These are phyloP conservation scores for Hysterium pulicare DNA, from an alignment of 2,329 filamentous ascomycete species.

Conservation along the genomic window DNA sequence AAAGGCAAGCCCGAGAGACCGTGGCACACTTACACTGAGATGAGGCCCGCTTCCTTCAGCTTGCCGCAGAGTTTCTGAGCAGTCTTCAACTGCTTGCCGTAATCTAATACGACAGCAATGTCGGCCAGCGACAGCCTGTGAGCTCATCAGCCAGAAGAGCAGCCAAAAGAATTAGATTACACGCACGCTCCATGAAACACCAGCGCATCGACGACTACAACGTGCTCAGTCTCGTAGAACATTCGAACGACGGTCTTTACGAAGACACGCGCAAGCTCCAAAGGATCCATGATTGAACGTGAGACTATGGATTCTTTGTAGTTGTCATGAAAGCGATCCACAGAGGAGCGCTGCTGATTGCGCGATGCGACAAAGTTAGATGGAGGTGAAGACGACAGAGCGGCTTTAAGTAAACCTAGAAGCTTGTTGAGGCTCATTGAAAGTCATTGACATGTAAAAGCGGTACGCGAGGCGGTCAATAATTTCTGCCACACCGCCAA, in stretches of 20 bases:
- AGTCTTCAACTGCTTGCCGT: slow-evolving; percentile 82
- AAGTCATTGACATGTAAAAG: too few relatives aligned
- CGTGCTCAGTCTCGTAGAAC: slow-evolving; percentile 82
- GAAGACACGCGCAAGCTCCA: slow-evolving; percentile 71
- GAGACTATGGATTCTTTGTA: too few relatives aligned
- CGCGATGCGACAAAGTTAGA: too few relatives aligned
- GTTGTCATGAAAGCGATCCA: too few relatives aligned
- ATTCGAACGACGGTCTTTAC: slow-evolving; percentile 82
- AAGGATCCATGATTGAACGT: slow-evolving; percentile 40
- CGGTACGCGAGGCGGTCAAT: background rate
- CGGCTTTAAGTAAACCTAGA: too few relatives aligned
- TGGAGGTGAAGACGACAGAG: too few relatives aligned
- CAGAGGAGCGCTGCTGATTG: too few relatives aligned
- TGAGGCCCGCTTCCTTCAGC: slow-evolving; percentile 79
- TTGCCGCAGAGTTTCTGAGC: slow-evolving; percentile 84
- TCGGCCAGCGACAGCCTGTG: slow-evolving; percentile 77
- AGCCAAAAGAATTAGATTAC: slow-evolving; percentile 8
- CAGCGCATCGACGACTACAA: slow-evolving; percentile 77
- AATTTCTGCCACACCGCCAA: background rate
- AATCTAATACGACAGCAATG: slow-evolving; percentile 71
- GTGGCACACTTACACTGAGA: slow-evolving; percentile 63
- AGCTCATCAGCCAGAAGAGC: slow-evolving; percentile 8
- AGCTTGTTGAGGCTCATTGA: too few relatives aligned
- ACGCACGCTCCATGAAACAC: slow-evolving; percentile 68
- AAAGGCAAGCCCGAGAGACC: slow-evolving; percentile 4